Base-by-base conservation (phyloP, 345 rosid species). In the Bruguiera parviflora region DNA sequence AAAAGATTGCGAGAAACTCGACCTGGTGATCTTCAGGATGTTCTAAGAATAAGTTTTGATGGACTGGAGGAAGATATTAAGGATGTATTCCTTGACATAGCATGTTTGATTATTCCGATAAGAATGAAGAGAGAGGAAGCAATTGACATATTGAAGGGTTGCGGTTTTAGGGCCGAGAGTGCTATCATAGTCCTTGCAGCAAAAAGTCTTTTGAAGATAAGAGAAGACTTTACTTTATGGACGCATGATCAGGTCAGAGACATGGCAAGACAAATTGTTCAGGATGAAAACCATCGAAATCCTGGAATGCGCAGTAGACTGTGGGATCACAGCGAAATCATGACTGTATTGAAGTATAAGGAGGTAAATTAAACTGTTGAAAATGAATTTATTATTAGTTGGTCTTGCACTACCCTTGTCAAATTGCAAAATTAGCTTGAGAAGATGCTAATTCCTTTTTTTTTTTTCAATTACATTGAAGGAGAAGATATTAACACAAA, bases 161-260 rank as follows among this genome's bases (percentile, higher is more conserved):
- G 92, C 73, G 88, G 86, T 58, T 79, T 82, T 19, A 72, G 78
- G 9, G 82, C 81, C 9, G 85, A 84, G 77, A 82, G 67, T 15
- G 78, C 81, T n/a, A 71, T 92, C 49, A 66, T 33, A 65, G 82
- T 61, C 24, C 92, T 89, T 5, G 53, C 55, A 15, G 78, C 66
- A 53, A 92, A 79, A 80, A 87, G 87, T 65, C 89, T 92, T 22
- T 8, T 92, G 25, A 89, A 82, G 74, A 65, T 86, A 25, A 3
- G 43, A 6, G 63, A 43, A 43, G 67, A 72, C 11, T 5, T 61
- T 39, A 61, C 61, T 35, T 63, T 92, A 29, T 82, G 89, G 90
- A 84, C 87, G 88, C 98, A 92, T 70, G 96, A 92, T 79, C 92
- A 82, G 64, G 75, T 92, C 31, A 79, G 78, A 53, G 94, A 92